Conservation (phyloP, 345 rosid species). For the Eucalyptus coolabah region DNA sequence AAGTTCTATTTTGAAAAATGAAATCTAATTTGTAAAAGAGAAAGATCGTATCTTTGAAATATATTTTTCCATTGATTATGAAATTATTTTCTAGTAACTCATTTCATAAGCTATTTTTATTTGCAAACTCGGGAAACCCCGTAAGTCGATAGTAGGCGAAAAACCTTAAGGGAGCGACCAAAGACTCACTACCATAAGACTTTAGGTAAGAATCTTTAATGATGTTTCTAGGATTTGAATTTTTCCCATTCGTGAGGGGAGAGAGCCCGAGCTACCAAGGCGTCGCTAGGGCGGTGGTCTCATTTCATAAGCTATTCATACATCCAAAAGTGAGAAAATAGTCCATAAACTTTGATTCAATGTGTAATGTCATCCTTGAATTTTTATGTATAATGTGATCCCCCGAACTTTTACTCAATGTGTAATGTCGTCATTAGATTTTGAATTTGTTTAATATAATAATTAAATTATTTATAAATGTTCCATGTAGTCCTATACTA, state of each 20-base stretch:
- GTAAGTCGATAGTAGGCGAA: too few relatives aligned
- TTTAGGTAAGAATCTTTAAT: too few relatives aligned
- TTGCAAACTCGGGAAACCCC: too few relatives aligned
- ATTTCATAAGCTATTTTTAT: not conserved
- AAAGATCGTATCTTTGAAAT: not conserved
- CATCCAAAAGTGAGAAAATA: not conserved
- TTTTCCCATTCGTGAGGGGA: too few relatives aligned
- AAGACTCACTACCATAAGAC: too few relatives aligned
- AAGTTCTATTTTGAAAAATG: not conserved
- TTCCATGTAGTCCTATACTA: not conserved
- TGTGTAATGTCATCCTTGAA: accelerated
- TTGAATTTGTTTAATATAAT: not conserved
- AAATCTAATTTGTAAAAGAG: not conserved
- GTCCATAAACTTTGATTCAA: not conserved
- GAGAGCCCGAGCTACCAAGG: too few relatives aligned
- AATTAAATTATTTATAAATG: not conserved
- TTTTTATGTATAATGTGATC: not conserved
- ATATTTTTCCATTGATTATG: not conserved
- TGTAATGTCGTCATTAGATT: not conserved
- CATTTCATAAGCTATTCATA: not conserved
- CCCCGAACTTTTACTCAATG: accelerated
- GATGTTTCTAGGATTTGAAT: too few relatives aligned
- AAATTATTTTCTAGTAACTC: not conserved
- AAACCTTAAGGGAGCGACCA: too few relatives aligned
- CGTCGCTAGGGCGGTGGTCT: too few relatives aligned